Conservation (phyloP, 2,329 filamentous ascomycete genomes). For the Trichoderma semiorbis region DNA sequence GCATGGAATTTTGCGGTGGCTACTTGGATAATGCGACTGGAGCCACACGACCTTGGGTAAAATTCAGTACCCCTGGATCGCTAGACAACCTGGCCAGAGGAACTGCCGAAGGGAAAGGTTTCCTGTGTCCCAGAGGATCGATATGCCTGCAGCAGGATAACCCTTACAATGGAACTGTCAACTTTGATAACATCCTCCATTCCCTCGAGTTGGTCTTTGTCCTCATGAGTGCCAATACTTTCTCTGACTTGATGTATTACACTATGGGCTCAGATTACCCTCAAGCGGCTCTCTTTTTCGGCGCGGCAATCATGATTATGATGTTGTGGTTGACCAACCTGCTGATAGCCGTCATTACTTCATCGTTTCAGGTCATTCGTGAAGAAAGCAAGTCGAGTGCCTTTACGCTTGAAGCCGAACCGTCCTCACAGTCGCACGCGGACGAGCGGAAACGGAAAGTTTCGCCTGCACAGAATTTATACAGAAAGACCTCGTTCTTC, state of each 20-base stretch:
- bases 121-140: slow-evolving; percentile 79
- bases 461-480: slow-evolving; percentile 63
- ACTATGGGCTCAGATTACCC: slow-evolving; percentile 90
- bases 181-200: slow-evolving; percentile 91
- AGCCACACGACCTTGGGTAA: slow-evolving; percentile 63
- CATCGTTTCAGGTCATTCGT: slow-evolving; percentile 95
- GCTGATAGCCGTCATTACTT: slow-evolving; percentile 93
- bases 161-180: slow-evolving; percentile 81
- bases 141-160: slow-evolving; percentile 75
- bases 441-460: slow-evolving; percentile 37
- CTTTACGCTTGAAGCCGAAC: slow-evolving; percentile 72
- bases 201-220: slow-evolving; percentile 95
- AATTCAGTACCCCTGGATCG: slow-evolving; percentile 33
- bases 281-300: slow-evolving; percentile 74
- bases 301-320: slow-evolving; percentile 77
- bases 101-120: slow-evolving; percentile 68
- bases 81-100: slow-evolving; percentile 49
- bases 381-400: slow-evolving; percentile 94
- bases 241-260: slow-evolving; percentile 90
- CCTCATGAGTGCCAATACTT: slow-evolving; percentile 97
- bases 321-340: slow-evolving; percentile 96
- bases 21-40: slow-evolving; percentile 62
- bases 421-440: slow-evolving; percentile 32
- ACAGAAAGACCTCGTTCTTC: slow-evolving; percentile 68
- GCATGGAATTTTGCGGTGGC: slow-evolving; percentile 81